These are phyloP conservation scores for Tetracladium setigerum DNA, from an alignment of 495 filamentous ascomycete species.

Conservation along the genomic window DNA sequence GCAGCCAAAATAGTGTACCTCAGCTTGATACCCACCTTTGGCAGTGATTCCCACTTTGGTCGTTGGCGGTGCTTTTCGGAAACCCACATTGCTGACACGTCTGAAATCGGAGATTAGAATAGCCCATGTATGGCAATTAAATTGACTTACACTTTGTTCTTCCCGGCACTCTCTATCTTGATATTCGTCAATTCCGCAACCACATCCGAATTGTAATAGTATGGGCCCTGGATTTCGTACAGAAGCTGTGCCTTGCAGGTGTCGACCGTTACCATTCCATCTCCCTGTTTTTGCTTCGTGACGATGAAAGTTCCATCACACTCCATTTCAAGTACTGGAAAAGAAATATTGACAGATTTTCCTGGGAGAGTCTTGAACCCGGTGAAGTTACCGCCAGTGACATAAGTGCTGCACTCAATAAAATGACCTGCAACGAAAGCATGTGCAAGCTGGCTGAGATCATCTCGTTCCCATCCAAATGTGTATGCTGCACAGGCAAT, in stretches of 20 bases:
- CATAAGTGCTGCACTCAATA: conserved; percentile 49
- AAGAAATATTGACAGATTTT: conserved; percentile 42
- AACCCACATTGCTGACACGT: too few species aligned
- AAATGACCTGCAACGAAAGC: conserved; percentile 47
- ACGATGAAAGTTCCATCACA: conserved; percentile 37
- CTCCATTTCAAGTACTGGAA: conserved; percentile 51
- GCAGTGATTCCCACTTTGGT: conserved; percentile 14
- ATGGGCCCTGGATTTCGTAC: conserved; percentile 54
- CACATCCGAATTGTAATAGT: conserved; percentile 53
- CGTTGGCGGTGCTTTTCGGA: conserved; percentile 38
- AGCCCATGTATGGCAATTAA: too few species aligned
- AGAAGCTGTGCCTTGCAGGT: conserved; percentile 48
- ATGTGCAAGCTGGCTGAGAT: conserved; percentile 42
- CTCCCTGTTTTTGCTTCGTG: conserved; percentile 13
- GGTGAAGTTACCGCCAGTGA: conserved; percentile 49
- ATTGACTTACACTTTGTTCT: too few species aligned
- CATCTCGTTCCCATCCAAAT: conserved; percentile 40
- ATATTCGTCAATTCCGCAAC: too few species aligned
- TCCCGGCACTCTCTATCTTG: too few species aligned
- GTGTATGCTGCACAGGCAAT: conserved; percentile 45
- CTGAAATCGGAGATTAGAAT: too few species aligned
- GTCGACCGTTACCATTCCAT: conserved; percentile 33
- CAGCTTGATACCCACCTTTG: conserved; percentile 13
- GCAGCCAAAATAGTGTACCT: conserved; percentile 14
- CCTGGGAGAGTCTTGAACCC: conserved; percentile 44